Conservation (phyloP, 352 stramenopile species). For the Phytophthora hibernalis region DNA sequence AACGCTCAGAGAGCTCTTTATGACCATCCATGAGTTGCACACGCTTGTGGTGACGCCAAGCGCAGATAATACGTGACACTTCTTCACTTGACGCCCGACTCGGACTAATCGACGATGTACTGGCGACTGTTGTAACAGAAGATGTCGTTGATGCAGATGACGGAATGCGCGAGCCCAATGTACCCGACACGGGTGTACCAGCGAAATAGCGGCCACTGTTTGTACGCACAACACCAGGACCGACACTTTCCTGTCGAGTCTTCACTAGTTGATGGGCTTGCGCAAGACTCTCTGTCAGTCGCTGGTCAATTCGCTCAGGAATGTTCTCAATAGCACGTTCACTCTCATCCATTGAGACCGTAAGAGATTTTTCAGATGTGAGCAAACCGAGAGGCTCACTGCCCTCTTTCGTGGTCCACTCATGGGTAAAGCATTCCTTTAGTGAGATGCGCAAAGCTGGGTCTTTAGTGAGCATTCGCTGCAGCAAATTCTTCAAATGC, state of each 20-base stretch:
- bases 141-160: constrained; percentile 49
- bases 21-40: constrained; percentile 90
- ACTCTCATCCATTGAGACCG: constrained; percentile 85
- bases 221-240: constrained; percentile 50
- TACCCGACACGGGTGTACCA: constrained; percentile 42
- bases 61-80: constrained; percentile 80
- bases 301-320: constrained; percentile 83
- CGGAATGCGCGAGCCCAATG: constrained; percentile 60
- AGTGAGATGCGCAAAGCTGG: constrained; percentile 81
- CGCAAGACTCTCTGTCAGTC: constrained; percentile 72
- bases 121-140: constrained; percentile 48
- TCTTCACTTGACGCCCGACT: constrained; percentile 73
- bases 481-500: constrained; percentile 91
- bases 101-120: constrained; percentile 58
- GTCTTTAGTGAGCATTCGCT: constrained; percentile 93
- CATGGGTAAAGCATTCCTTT: constrained; percentile 88
- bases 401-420: constrained; percentile 94
- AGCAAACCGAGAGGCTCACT: constrained; percentile 78
- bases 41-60: constrained; percentile 88
- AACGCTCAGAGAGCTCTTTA: constrained; percentile 82
- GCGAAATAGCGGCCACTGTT: constrained; percentile 57
- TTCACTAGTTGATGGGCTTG: constrained; percentile 85
- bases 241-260: constrained; percentile 59
- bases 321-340: constrained; percentile 90
- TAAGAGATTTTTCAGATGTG: constrained; percentile 65